phyloP scores from a whole-genome alignment of 2,329 filamentous ascomycete genomes.

The Aspergillus arachidicola region DNA sequence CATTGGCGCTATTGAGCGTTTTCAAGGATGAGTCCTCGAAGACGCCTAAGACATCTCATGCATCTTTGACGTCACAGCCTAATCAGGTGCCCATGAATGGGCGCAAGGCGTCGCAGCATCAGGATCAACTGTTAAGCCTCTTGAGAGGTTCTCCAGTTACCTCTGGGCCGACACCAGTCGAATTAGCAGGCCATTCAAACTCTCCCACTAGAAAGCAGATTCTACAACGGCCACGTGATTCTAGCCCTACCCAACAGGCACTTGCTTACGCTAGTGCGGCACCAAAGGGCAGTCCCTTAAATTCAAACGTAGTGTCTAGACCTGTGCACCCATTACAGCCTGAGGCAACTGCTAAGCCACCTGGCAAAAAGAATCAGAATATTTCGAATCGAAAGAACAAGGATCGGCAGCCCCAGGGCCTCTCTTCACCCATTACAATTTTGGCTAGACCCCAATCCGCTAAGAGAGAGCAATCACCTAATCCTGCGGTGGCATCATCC shows the following conservation, averaged over 20 bases:
- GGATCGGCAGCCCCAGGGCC: slow-evolving; percentile 23
- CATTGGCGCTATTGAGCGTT: slow-evolving; percentile 59
- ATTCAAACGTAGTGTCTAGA: slow-evolving; percentile 44
- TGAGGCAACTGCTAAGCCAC: slow-evolving; percentile 33
- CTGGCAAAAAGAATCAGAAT: slow-evolving; percentile 27
- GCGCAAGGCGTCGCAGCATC: slow-evolving; percentile 38
- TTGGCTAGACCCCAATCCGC: slow-evolving; percentile 37
- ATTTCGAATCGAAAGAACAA: slow-evolving; percentile 27
- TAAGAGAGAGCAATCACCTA: slow-evolving; percentile 29
- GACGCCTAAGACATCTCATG: slow-evolving; percentile 26
- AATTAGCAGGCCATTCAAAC: slow-evolving; percentile 49
- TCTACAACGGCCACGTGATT: slow-evolving; percentile 32
- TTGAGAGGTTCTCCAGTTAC: slow-evolving; percentile 30
- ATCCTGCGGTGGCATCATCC: slow-evolving; percentile 4
- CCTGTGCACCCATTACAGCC: slow-evolving; percentile 45
- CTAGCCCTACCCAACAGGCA: slow-evolving; percentile 17
- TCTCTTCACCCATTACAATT: slow-evolving; percentile 41
- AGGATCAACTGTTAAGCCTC: slow-evolving; percentile 40
- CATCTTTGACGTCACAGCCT: slow-evolving; percentile 21
- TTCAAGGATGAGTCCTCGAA: slow-evolving; percentile 51
- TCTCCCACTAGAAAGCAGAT: slow-evolving; percentile 38
- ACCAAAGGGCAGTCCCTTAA: slow-evolving; percentile 22
- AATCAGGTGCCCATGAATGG: slow-evolving; percentile 12
- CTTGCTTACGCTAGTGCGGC: slow-evolving; percentile 19
- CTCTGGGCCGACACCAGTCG: slow-evolving; percentile 41